phyloP scores from a whole-genome alignment of 2,329 filamentous ascomycete species.

The Botrytis fabae region DNA sequence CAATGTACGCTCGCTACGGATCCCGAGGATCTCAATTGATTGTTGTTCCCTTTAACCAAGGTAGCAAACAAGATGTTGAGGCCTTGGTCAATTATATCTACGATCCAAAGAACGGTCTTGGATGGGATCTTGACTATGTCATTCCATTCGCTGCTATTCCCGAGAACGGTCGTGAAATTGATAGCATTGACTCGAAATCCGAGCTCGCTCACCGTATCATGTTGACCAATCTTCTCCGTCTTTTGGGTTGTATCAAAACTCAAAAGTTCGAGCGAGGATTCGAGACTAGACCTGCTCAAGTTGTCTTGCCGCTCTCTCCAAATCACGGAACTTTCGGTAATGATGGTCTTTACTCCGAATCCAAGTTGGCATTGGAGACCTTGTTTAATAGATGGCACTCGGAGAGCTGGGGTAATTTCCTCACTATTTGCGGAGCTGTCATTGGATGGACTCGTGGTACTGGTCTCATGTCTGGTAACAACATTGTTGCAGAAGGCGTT shows the following conservation, averaged over 20 bases:
- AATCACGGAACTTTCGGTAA: slow-evolving; percentile 99
- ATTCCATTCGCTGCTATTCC: slow-evolving; percentile 97
- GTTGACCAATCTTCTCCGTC: slow-evolving; percentile 92
- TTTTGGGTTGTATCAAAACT: slow-evolving; percentile 85
- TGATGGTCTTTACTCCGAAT: slow-evolving; percentile 97
- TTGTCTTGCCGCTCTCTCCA: slow-evolving; percentile 91
- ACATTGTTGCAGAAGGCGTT: slow-evolving; percentile 94
- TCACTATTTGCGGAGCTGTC: slow-evolving; percentile 96
- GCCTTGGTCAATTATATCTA: slow-evolving; percentile 95
- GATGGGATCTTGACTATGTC: slow-evolving; percentile 96
- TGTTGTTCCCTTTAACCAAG: slow-evolving; percentile 98
- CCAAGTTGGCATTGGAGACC: slow-evolving; percentile 94
- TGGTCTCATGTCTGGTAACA: slow-evolving; percentile 96
- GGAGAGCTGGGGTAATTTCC: slow-evolving; percentile 95
- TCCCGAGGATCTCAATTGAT: slow-evolving; percentile 94
- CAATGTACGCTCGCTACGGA: slow-evolving; percentile 95
- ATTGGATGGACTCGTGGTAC: slow-evolving; percentile 99
- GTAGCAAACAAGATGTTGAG: slow-evolving; percentile 96
- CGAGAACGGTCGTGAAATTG: slow-evolving; percentile 96
- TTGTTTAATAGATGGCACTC: slow-evolving; percentile 99
- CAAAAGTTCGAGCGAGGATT: slow-evolving; percentile 87
- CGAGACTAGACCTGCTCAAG: slow-evolving; percentile 93
- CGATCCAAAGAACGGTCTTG: slow-evolving; percentile 90
- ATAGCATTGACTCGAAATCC: slow-evolving; percentile 93
- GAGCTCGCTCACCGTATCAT: slow-evolving; percentile 98